Evolutionary conservation across 2,329 filamentous ascomycete genomes (phyloP).

Genomic region (Lachnellula willkommii): DNA sequence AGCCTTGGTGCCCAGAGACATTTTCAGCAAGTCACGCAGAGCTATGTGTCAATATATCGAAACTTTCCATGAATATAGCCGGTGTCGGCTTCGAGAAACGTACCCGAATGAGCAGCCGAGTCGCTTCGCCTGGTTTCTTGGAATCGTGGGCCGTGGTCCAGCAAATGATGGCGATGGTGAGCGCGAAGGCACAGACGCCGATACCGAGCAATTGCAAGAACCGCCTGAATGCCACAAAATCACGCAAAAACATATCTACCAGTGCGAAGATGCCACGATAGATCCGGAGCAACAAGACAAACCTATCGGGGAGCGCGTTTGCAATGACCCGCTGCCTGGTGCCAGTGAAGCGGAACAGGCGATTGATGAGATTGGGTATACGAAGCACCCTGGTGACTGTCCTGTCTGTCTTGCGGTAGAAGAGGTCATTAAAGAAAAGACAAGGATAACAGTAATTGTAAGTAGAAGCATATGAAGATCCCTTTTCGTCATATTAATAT

Average conservation of each 20-base stretch:
- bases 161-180: neutral
- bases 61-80: neutral
- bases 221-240: no score
- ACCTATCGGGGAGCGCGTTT: no score
- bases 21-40: neutral
- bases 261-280: no score
- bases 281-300: no score
- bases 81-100: neutral
- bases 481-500: neutral
- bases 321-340: neutral
- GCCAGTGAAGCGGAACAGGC: neutral
- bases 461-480: neutral
- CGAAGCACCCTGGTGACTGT: neutral
- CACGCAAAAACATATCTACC: no score
- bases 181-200: neutral
- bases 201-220: no score
- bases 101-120: neutral
- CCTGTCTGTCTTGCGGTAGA: neutral
- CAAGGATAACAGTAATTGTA: neutral
- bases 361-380: neutral
- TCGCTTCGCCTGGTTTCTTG: neutral
- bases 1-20: neutral
- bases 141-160: neutral
- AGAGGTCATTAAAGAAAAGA: neutral
- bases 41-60: constrained; percentile 2